Evolutionary conservation across 495 filamentous ascomycete genomes (phyloP).

Genomic region (Corynascus novoguineensis): DNA sequence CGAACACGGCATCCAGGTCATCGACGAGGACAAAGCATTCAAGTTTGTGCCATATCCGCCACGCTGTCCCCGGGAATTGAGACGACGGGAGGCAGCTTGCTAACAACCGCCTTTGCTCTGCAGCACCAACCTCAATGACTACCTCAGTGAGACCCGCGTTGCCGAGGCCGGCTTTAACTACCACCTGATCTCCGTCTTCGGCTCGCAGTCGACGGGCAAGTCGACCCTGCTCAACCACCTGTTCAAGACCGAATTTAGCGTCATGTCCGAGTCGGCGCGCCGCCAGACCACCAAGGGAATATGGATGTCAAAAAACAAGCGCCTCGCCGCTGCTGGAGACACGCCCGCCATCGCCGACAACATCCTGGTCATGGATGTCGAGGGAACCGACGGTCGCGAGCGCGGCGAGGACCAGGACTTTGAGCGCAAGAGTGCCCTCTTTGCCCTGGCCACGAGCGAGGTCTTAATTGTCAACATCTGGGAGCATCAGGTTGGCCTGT

Average conservation of each 20-base stretch:
- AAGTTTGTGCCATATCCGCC: slow-evolving; percentile 56
- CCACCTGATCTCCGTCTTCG: slow-evolving; percentile 97
- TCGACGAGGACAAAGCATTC: slow-evolving; percentile 93
- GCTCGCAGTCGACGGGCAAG: slow-evolving; percentile 97
- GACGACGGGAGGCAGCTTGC: not conserved
- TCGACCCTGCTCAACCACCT: slow-evolving; percentile 94
- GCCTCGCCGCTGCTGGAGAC: slow-evolving; percentile 33
- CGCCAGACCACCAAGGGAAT: slow-evolving; percentile 98
- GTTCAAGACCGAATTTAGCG: slow-evolving; percentile 91
- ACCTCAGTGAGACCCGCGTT: slow-evolving; percentile 72
- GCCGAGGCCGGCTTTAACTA: slow-evolving; percentile 93
- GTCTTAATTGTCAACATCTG: slow-evolving; percentile 98
- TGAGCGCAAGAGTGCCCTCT: slow-evolving; percentile 94
- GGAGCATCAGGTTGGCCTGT: slow-evolving; percentile 97
- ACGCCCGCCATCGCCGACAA: slow-evolving; percentile 78
- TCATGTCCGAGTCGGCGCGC: slow-evolving; percentile 88
- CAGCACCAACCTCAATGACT: slow-evolving; percentile 74
- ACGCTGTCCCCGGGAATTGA: not conserved
- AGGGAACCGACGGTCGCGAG: slow-evolving; percentile 95
- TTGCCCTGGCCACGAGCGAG: slow-evolving; percentile 95
- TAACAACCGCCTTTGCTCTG: slow-evolving; percentile 10
- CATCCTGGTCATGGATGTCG: slow-evolving; percentile 98
- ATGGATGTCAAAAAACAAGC: slow-evolving; percentile 97
- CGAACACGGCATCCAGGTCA: slow-evolving; percentile 91
- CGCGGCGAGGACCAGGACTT: slow-evolving; percentile 98